A percentile compares a stretch with the other conserved stretches of the same genome.
phyloP scores from a whole-genome alignment of 768 basidiomycete species.

The Paxillus ammoniavirescens region DNA sequence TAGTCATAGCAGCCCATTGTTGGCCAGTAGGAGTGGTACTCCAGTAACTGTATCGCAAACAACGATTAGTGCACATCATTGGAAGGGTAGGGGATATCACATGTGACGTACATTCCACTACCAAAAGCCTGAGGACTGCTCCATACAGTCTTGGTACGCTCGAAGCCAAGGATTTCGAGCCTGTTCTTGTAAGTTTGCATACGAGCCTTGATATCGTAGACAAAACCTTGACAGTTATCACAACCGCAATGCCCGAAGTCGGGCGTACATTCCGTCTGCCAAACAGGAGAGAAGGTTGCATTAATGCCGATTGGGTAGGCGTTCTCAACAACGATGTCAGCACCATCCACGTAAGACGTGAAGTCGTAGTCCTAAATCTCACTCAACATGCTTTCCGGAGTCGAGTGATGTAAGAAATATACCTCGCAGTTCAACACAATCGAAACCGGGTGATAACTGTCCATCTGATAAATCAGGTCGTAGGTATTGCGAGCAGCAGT shows the following conservation, averaged over 20 bases:
- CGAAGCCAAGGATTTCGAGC: conserved; percentile 60
- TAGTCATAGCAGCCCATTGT: conserved; percentile 24
- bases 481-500: conserved; percentile 49
- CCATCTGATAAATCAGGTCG: conserved; percentile 45
- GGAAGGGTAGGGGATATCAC: too few relatives aligned
- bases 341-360: conserved; percentile 52
- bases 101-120: conserved; percentile 33
- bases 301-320: conserved; percentile 48
- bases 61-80: not conserved
- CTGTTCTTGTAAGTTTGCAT: conserved; percentile 66
- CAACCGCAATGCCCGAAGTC: conserved; percentile 76
- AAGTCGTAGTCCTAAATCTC: conserved; percentile 57
- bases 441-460: conserved; percentile 59
- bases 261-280: conserved; percentile 58
- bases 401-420: not conserved
- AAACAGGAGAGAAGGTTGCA: conserved; percentile 56
- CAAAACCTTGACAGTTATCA: conserved; percentile 61
- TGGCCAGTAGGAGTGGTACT: conserved; percentile 26
- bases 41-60: conserved; percentile 22
- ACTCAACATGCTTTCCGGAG: not conserved
- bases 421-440: conserved; percentile 51
- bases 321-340: conserved; percentile 64
- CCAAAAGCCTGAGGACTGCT: conserved; percentile 78
- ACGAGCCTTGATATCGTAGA: conserved; percentile 62
- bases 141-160: conserved; percentile 69